A percentile compares a stretch with the other conserved stretches of the same genome.
phyloP scores from a whole-genome alignment of 257 asterid genomes.

The Nicotiana tabacum region DNA sequence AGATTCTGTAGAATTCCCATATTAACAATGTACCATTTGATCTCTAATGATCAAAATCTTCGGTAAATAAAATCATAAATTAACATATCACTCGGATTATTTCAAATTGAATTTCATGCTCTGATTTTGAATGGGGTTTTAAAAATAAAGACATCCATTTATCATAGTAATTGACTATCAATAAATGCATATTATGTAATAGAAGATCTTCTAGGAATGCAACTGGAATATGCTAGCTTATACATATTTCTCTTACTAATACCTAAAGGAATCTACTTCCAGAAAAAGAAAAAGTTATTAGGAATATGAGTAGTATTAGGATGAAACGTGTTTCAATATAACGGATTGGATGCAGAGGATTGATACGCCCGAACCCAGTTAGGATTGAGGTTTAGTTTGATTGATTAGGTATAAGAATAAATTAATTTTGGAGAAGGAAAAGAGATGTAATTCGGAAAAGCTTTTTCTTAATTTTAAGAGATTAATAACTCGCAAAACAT shows the following conservation, averaged over 20 bases:
- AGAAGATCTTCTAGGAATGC: background rate
- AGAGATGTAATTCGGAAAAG: background rate
- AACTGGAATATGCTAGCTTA: background rate
- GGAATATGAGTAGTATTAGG: background rate
- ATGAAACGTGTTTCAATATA: background rate
- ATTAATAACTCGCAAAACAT: background rate
- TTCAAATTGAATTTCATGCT: background rate
- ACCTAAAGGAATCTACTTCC: background rate
- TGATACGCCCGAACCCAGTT: background rate
- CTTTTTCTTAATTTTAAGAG: background rate
- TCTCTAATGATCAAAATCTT: background rate
- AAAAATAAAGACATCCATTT: background rate
- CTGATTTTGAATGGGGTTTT: background rate
- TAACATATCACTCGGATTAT: background rate
- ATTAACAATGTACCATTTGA: background rate
- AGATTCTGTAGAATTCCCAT: background rate
- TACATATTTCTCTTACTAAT: background rate
- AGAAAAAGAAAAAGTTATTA: background rate
- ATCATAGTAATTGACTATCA: background rate
- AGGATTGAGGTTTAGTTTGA: constrained; percentile 1
- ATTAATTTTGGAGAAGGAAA: background rate
- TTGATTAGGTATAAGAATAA: background rate
- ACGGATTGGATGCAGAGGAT: background rate
- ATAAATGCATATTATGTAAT: background rate
- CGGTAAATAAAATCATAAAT: background rate